Conservation (phyloP, 495 filamentous ascomycete species). For the Neurospora sp. region DNA sequence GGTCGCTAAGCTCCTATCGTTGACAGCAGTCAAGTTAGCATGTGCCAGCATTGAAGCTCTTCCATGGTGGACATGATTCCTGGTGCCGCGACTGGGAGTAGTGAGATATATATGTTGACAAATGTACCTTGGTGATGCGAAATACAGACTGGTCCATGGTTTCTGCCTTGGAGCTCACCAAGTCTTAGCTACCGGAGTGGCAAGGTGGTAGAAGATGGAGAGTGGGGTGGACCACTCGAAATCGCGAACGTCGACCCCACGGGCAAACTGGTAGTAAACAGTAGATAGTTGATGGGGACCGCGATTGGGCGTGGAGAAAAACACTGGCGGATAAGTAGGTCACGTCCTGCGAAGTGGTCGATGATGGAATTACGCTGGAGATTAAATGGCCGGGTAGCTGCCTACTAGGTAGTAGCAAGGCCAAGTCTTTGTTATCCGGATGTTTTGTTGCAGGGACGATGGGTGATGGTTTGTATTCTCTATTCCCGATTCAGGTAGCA, state of each 20-base stretch:
- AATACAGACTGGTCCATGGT: conserved; percentile 78
- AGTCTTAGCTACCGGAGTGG: background rate
- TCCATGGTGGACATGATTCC: conserved; percentile 4
- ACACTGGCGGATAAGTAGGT: background rate
- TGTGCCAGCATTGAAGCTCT: conserved; percentile 28
- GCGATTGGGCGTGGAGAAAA: background rate
- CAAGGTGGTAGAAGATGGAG: background rate
- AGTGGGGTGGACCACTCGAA: background rate
- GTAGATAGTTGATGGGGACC: background rate
- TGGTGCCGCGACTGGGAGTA: background rate
- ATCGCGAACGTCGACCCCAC: background rate
- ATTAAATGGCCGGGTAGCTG: background rate
- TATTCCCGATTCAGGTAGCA: background rate
- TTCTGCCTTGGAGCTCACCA: conserved; percentile 7
- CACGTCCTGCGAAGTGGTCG: background rate
- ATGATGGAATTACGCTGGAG: background rate
- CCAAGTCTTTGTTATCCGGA: background rate
- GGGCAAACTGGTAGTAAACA: background rate
- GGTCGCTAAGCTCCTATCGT: conserved; percentile 65
- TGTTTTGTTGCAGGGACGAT: background rate
- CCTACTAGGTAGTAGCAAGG: background rate
- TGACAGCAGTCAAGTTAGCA: conserved; percentile 12
- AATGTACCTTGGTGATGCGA: conserved; percentile 64
- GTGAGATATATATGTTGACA: conserved; percentile 4
- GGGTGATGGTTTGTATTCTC: background rate